Percentiles rank a stretch among this genome's conserved stretches.
Conservation (phyloP, 768 basidiomycete genomes). For the Kwoniella mangroviensis region DNA sequence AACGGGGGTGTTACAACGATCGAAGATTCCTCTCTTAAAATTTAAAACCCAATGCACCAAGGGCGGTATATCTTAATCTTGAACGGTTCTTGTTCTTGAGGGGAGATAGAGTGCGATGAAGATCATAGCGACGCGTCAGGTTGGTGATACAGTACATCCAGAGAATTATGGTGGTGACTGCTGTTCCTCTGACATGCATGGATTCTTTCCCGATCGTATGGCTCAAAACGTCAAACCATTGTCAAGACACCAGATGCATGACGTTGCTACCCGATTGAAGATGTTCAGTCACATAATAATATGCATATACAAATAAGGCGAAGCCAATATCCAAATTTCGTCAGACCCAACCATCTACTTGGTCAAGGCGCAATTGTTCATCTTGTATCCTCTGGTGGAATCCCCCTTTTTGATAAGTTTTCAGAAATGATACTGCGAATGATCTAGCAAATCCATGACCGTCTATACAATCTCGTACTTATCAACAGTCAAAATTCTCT, state of each 20-base stretch:
- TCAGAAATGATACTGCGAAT: background rate
- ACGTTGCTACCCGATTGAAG: background rate
- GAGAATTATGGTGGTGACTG: no score
- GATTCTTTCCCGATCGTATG: background rate
- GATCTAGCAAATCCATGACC: background rate
- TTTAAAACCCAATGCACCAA: background rate
- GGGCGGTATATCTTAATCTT: no score
- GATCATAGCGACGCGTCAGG: no score
- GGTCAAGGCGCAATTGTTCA: background rate
- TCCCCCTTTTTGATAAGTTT: no score
- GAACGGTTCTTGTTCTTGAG: no score
- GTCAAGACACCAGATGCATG: background rate
- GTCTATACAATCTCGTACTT: constrained; percentile 62
- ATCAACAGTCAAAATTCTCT: constrained; percentile 63
- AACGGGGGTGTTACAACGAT: constrained; percentile 4
- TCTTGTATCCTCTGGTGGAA: no score
- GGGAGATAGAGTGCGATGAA: no score
- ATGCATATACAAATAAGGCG: constrained; percentile 1
- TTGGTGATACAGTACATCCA: no score
- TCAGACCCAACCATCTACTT: background rate
- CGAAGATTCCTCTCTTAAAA: background rate
- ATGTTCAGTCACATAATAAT: background rate
- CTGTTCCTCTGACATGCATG: background rate
- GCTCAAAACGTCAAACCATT: background rate
- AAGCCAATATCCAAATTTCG: background rate